Evolutionary conservation across 2,329 filamentous ascomycete genomes (phyloP).

Genomic region (Nakataea oryzae): DNA sequence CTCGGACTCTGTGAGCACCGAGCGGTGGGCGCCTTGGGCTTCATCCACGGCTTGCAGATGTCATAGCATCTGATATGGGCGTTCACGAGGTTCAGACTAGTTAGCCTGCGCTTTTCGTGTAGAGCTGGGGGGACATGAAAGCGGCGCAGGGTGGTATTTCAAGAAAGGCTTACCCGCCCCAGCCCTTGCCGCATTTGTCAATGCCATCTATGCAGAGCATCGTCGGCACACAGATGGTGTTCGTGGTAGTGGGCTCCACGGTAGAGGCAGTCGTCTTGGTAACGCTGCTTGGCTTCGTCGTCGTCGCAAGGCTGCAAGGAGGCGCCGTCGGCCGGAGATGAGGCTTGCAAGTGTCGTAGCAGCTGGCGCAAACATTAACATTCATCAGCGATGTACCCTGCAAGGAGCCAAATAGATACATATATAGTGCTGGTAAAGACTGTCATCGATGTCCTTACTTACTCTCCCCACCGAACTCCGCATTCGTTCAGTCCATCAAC

Average conservation of each 20-base stretch:
- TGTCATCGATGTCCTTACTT: not conserved
- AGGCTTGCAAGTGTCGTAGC: not conserved
- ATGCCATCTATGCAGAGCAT: not conserved
- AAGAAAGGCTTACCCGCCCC: not conserved
- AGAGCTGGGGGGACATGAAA: not conserved
- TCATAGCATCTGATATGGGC: not conserved
- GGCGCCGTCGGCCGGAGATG: not conserved
- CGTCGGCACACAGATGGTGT: not conserved
- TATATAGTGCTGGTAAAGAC: not conserved
- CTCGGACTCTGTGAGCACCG: not conserved
- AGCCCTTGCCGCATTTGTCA: not conserved
- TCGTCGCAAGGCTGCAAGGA: not conserved
- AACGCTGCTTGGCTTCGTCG: not conserved
- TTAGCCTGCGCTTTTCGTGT: not conserved
- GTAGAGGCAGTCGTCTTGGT: not conserved
- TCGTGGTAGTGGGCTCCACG: not conserved
- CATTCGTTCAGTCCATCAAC: not conserved
- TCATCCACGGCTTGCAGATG: conserved; percentile 1
- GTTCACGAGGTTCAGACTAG: not conserved
- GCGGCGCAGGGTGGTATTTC: not conserved
- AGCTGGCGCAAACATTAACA: not conserved
- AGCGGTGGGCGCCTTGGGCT: not conserved
- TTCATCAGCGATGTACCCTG: not conserved
- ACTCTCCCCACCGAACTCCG: not conserved
- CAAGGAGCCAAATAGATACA: not conserved